Conservation (phyloP, 139 green algal species). For the Ostreobium quekettii region DNA sequence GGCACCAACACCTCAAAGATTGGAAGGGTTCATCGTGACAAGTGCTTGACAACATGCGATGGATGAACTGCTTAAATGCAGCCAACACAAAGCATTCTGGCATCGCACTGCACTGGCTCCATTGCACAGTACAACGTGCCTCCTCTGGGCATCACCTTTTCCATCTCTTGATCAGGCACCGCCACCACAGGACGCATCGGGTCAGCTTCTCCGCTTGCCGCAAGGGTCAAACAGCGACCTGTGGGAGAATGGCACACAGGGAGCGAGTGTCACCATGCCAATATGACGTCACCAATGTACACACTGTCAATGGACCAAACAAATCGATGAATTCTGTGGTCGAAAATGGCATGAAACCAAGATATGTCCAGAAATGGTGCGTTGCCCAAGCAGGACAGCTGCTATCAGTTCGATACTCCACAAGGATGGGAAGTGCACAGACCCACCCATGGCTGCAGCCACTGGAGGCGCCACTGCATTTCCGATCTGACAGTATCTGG, state of each 20-base stretch:
- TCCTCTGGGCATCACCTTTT: background rate
- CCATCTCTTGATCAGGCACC: slow-evolving; percentile 24
- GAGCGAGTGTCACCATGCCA: background rate
- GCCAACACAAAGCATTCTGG: too few relatives aligned
- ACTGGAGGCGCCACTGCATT: slow-evolving; percentile 63
- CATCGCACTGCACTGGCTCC: background rate
- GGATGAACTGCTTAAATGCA: too few relatives aligned
- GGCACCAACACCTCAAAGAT: too few relatives aligned
- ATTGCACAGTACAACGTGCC: background rate
- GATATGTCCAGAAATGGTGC: background rate
- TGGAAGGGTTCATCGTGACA: too few relatives aligned
- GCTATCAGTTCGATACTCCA: too few relatives aligned
- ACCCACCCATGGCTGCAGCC: slow-evolving; percentile 42
- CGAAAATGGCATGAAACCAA: background rate
- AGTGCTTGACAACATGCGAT: too few relatives aligned
- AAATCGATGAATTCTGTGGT: background rate
- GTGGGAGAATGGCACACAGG: background rate
- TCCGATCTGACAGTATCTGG: slow-evolving; percentile 55
- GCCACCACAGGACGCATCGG: slow-evolving; percentile 25
- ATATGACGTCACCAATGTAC: background rate
- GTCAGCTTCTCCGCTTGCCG: slow-evolving; percentile 27
- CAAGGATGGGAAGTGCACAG: too few relatives aligned
- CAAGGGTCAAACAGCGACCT: slow-evolving; percentile 50
- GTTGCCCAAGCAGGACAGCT: background rate
- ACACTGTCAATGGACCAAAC: background rate